Base-by-base conservation (phyloP, 345 rosid species). In the Eucalyptus microcorys region DNA sequence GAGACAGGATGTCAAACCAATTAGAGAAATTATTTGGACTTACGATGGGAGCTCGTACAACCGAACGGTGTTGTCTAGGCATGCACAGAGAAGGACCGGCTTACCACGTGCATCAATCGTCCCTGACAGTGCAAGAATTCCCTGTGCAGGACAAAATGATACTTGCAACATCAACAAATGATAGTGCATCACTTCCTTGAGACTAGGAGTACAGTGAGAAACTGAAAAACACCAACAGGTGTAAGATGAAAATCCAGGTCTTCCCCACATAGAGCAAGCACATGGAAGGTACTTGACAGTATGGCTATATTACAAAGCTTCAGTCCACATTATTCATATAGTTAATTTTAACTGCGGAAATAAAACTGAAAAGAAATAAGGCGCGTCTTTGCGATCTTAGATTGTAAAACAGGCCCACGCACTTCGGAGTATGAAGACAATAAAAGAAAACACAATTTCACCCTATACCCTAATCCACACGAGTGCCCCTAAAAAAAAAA, bases 11-110 rank as follows among this genome's bases (percentile, higher is more conserved):
- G 2, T 4, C 8, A 42, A 32, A 42, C 48, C 45, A 53, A 40
- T 42, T 14, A 61, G 40, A 59, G 16, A 47, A 24, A 55, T 27
- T 8, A 84, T 52, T 57, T 48, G 76, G 14, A 92, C 93, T 93
- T 88, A 94, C 94, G 93, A 91, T 86, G 96, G 96, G 17, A 95
- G 86, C 57, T 94, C 93, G 5, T 88, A 92, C 32, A 95, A 45
- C 76, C 71, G 80, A 68, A 93, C 92, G 2, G 91, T 86, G 80
- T 91, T 90, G 79, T 94, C 93, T 42, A 90, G 86, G 86, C 91
- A 91, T 43, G 95, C 91, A 71, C 94, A 92, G 40, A 93, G 66
- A 47, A 95, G 89, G 22, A 94, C 89, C 5, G 96, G 96, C 86
- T 93, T 94, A 14, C 85, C 93, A 14, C 90, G 89, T 71, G 91